Percentiles rank a stretch among this genome's conserved stretches.
phyloP scores from a whole-genome alignment of 2,329 filamentous ascomycete genomes.

The Elsinoe australis region DNA sequence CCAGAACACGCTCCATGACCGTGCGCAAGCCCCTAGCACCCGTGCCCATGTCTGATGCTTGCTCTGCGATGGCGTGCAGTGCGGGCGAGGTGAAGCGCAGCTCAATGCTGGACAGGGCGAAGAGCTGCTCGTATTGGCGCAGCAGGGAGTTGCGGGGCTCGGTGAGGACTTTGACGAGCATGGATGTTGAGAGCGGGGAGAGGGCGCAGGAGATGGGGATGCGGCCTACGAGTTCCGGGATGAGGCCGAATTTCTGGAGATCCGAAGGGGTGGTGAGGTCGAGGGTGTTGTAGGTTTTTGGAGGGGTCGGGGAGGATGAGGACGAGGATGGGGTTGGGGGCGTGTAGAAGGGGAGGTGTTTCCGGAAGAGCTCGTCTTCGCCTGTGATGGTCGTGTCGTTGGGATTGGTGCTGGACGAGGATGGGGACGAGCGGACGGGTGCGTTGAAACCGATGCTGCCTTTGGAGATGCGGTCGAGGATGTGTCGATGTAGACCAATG shows the following conservation, averaged over 20 bases:
- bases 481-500: conserved; percentile 78
- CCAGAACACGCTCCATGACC: conserved; percentile 42
- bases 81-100: conserved; percentile 77
- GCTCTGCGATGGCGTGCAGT: conserved; percentile 71
- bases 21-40: conserved; percentile 50
- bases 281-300: conserved; percentile 64
- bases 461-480: conserved; percentile 79
- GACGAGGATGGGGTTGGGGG: conserved; percentile 24
- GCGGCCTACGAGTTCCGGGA: conserved; percentile 91
- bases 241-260: conserved; percentile 59
- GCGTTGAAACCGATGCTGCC: conserved; percentile 88
- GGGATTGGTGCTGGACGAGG: conserved; percentile 41
- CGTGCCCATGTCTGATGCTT: conserved; percentile 60
- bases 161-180: conserved; percentile 78
- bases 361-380: conserved; percentile 50
- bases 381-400: conserved; percentile 51
- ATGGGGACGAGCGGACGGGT: conserved; percentile 54
- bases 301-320: conserved; percentile 62
- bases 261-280: conserved; percentile 68
- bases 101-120: conserved; percentile 68
- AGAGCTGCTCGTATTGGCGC: conserved; percentile 81
- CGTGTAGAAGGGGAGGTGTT: conserved; percentile 45
- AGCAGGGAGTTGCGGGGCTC: conserved; percentile 85
- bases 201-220: conserved; percentile 85
- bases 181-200: conserved; percentile 59